Evolutionary conservation across 1,284 basidiomycete genomes (phyloP).

Genomic region (Microbotryomycetes sp.): DNA sequence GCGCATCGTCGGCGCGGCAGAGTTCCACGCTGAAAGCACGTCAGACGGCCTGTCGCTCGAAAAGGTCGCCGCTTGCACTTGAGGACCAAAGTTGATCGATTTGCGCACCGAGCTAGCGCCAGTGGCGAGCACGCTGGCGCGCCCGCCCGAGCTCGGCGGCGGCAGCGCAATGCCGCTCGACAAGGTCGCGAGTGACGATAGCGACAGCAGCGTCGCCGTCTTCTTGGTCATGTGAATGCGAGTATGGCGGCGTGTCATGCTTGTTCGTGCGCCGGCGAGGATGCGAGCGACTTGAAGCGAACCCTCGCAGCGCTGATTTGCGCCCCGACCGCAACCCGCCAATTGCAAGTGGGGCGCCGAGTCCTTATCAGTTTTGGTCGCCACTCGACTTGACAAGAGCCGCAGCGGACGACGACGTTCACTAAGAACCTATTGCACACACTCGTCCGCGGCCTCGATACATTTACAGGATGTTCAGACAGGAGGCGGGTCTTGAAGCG

Average conservation of each 20-base stretch:
- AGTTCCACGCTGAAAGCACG: slow-evolving; percentile 1
- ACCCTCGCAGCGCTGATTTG: not conserved
- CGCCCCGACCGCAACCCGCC: too few relatives aligned
- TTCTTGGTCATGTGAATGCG: not conserved
- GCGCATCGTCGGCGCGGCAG: not conserved
- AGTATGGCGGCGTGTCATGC: not conserved
- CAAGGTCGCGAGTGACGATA: not conserved
- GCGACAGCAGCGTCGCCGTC: not conserved
- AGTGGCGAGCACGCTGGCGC: not conserved
- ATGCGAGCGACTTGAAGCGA: not conserved
- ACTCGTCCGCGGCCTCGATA: not conserved
- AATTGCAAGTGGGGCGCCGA: not conserved
- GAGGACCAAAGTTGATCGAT: slow-evolving; percentile 33
- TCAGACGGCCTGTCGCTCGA: not conserved
- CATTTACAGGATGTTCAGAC: too few relatives aligned
- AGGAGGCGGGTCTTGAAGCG: too few relatives aligned
- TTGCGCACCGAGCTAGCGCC: slow-evolving; percentile 21
- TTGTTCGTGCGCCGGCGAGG: not conserved
- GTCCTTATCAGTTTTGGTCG: too few relatives aligned
- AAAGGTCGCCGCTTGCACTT: not conserved
- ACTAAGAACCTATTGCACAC: too few relatives aligned
- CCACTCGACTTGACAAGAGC: too few relatives aligned
- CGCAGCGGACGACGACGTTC: too few relatives aligned
- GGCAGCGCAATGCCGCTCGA: slow-evolving; percentile 2
- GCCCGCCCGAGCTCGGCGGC: not conserved